Percentiles rank a stretch among this genome's conserved stretches.
These are phyloP conservation scores for Pezizomycotina sp. DNA, from an alignment of 2,329 filamentous ascomycete genomes.

Conservation along the genomic window DNA sequence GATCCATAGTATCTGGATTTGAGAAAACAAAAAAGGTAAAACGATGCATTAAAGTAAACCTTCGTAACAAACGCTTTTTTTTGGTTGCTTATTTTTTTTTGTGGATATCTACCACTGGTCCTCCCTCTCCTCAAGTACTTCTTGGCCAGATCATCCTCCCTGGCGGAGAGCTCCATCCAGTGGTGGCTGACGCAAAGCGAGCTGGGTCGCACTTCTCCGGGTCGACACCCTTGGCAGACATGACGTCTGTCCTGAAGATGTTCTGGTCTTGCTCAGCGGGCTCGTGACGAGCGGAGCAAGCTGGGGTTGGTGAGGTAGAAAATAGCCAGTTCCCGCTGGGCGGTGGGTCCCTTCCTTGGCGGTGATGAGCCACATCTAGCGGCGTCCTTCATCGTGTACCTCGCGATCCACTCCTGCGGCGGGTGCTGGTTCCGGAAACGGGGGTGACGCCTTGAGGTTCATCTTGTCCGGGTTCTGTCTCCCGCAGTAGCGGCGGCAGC, in stretches of 20 bases:
- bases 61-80: no score
- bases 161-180: slow-evolving; percentile 85
- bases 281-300: slow-evolving; percentile 57
- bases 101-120: slow-evolving; percentile 46
- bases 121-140: slow-evolving; percentile 62
- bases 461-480: slow-evolving; percentile 27
- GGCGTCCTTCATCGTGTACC: slow-evolving; percentile 58
- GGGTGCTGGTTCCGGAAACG: slow-evolving; percentile 21
- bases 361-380: slow-evolving; percentile 84
- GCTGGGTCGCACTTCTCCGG: slow-evolving; percentile 58
- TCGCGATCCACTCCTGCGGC: slow-evolving; percentile 24
- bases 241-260: slow-evolving; percentile 76
- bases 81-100: no score
- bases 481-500: slow-evolving; percentile 11
- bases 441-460: slow-evolving; percentile 20
- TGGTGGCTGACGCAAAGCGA: slow-evolving; percentile 86
- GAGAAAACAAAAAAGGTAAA: no score
- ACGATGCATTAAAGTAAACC: no score
- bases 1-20: no score
- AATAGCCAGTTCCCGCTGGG: slow-evolving; percentile 81
- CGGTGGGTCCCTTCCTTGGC: slow-evolving; percentile 77
- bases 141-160: slow-evolving; percentile 72
- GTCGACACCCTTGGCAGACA: slow-evolving; percentile 43
- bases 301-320: slow-evolving; percentile 88
- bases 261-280: slow-evolving; percentile 68